These are phyloP conservation scores for Byssothecium circinans DNA, from an alignment of 2,329 filamentous ascomycete species.

Conservation along the genomic window DNA sequence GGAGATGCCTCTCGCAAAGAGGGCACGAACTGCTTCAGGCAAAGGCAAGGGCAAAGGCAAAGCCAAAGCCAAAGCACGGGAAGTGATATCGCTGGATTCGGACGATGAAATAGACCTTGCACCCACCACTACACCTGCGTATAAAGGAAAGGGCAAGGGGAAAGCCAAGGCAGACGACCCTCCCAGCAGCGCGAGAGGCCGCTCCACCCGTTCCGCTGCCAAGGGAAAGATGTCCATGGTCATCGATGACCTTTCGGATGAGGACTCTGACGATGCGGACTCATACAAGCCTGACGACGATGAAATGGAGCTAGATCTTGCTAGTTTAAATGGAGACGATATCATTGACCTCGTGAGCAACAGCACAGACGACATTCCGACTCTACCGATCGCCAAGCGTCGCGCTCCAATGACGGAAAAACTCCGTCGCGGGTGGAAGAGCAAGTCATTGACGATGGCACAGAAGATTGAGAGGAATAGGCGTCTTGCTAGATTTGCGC, in stretches of 20 bases:
- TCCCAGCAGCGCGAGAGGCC: slow-evolving; percentile 16
- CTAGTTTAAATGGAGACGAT: slow-evolving; percentile 18
- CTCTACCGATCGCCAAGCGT: slow-evolving; percentile 17
- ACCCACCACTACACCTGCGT: no score
- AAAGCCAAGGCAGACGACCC: slow-evolving; percentile 25
- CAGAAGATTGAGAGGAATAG: slow-evolving; percentile 23
- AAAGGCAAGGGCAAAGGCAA: slow-evolving; percentile 31
- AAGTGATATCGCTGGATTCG: no score
- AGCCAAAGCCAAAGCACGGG: no score
- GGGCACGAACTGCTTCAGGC: slow-evolving; percentile 13
- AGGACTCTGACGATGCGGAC: slow-evolving; percentile 30
- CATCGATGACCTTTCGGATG: slow-evolving; percentile 16
- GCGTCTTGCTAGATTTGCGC: slow-evolving; percentile 30
- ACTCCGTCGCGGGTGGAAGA: slow-evolving; percentile 22
- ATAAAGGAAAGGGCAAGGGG: slow-evolving; percentile 28
- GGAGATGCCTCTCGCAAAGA: slow-evolving; percentile 10
- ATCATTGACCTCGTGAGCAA: slow-evolving; percentile 22
- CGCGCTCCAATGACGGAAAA: slow-evolving; percentile 9
- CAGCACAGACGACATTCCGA: slow-evolving; percentile 32
- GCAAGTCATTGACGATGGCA: slow-evolving; percentile 24
- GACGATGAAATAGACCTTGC: no score
- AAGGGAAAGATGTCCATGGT: slow-evolving; percentile 17
- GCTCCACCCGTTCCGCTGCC: slow-evolving; percentile 22
- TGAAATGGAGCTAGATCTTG: slow-evolving; percentile 14
- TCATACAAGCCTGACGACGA: slow-evolving; percentile 31